A percentile compares a stretch with the other conserved stretches of the same genome.
Conservation (phyloP, 2,329 filamentous ascomycete genomes). For the Stylonectria norvegica region DNA sequence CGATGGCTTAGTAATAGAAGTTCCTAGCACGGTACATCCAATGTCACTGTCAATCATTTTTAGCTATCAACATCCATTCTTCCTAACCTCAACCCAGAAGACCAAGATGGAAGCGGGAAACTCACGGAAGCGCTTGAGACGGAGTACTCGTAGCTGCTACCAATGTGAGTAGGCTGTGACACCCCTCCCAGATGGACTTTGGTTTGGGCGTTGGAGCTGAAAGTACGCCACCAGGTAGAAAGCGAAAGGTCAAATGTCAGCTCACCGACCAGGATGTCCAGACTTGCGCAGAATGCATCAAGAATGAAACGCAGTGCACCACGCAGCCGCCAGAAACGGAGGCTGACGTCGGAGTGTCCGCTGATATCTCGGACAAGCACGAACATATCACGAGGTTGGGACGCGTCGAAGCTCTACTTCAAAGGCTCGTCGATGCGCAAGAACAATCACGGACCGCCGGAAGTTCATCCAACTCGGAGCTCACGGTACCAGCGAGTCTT, state of each 20-base stretch:
- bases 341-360: neutral
- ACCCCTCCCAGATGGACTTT: no score
- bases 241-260: constrained; percentile 17
- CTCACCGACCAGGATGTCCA: constrained; percentile 12
- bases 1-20: no score
- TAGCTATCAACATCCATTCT: no score
- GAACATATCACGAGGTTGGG: constrained; percentile 9
- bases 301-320: constrained; percentile 10
- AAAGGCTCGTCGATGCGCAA: constrained; percentile 11
- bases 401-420: constrained; percentile 9
- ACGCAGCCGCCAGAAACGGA: constrained; percentile 5
- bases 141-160: constrained; percentile 12
- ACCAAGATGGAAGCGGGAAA: constrained; percentile 7
- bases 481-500: constrained; percentile 1
- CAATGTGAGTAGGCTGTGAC: constrained; percentile 3
- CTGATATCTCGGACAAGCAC: neutral
- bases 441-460: neutral
- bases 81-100: no score
- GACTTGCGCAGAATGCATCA: constrained; percentile 12
- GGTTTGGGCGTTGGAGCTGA: no score
- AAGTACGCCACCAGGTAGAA: constrained; percentile 7
- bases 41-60: no score
- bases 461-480: neutral
- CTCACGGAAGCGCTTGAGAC: constrained; percentile 13
- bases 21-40: no score